These are phyloP conservation scores for Podaxis sp. DNA, from an alignment of 768 basidiomycete genomes.

Conservation along the genomic window DNA sequence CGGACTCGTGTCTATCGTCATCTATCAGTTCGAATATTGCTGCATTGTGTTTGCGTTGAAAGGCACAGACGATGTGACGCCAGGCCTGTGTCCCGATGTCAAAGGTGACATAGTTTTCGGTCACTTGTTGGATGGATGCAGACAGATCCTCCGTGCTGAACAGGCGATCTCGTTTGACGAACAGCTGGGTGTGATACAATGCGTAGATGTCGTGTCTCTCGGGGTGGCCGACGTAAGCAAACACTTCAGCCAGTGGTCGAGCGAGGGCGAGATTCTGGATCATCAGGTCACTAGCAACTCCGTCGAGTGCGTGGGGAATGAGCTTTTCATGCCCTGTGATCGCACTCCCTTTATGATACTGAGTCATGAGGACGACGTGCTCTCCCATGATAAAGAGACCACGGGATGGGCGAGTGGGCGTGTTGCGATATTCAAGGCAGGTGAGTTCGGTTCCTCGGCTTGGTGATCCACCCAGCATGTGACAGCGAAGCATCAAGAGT, in stretches of 20 bases:
- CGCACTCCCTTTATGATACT: constrained; percentile 19
- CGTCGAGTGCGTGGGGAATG: constrained; percentile 26
- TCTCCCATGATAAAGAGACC: constrained; percentile 19
- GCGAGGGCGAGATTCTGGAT: constrained; percentile 17
- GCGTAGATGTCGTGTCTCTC: no score
- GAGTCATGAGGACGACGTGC: constrained; percentile 16
- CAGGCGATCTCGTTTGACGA: no score
- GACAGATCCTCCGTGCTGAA: no score
- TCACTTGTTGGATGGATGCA: no score
- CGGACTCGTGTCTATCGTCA: neutral
- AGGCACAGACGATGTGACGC: no score
- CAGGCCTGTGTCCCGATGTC: no score
- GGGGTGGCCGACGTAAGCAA: no score
- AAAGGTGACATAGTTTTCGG: no score
- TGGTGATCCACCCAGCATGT: constrained; percentile 19
- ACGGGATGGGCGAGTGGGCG: neutral
- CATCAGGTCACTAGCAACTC: constrained; percentile 21
- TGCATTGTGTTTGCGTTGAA: no score
- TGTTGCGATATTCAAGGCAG: constrained; percentile 13
- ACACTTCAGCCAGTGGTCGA: no score
- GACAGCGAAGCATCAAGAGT: neutral
- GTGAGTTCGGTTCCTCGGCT: constrained; percentile 16
- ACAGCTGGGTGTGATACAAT: no score
- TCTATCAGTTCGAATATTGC: no score
- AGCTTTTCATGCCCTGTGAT: constrained; percentile 19